Percentiles rank a stretch among this genome's conserved stretches.
phyloP scores from a whole-genome alignment of 148 eudicot genomes.

The Arctostaphylos glauca region DNA sequence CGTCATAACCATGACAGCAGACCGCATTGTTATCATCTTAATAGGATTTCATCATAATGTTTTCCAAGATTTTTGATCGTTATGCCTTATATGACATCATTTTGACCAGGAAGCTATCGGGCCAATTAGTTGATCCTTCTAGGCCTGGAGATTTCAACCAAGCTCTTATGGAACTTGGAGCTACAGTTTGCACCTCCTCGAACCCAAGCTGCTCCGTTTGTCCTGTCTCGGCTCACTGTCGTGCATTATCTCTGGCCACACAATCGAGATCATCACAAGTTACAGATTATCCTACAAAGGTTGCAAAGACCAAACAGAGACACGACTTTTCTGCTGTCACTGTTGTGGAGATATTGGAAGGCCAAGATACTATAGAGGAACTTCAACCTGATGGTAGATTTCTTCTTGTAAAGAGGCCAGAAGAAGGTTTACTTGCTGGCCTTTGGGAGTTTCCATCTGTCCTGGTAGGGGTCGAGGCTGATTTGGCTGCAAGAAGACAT shows the following conservation, averaged over 20 bases:
- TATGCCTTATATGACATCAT: not conserved
- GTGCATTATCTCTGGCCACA: slow-evolving; percentile 54
- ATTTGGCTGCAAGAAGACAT: slow-evolving; percentile 46
- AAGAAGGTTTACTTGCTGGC: slow-evolving; percentile 92
- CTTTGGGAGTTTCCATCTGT: slow-evolving; percentile 99
- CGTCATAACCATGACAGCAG: not conserved
- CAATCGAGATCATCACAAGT: slow-evolving; percentile 40
- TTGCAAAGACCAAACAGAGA: slow-evolving; percentile 73
- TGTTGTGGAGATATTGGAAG: slow-evolving; percentile 73
- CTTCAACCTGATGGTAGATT: slow-evolving; percentile 35
- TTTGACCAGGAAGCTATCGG: slow-evolving; percentile 68
- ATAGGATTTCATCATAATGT: not conserved
- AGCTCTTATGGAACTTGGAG: slow-evolving; percentile 98
- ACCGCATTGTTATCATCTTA: not conserved
- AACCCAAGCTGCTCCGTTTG: slow-evolving; percentile 69
- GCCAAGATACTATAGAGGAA: slow-evolving; percentile 19
- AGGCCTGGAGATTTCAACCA: slow-evolving; percentile 98
- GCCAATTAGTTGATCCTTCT: slow-evolving; percentile 73
- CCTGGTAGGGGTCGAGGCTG: slow-evolving; percentile 51
- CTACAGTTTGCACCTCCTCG: slow-evolving; percentile 68
- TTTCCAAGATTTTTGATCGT: slow-evolving; percentile 2
- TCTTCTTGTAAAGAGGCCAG: slow-evolving; percentile 90
- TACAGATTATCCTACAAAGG: slow-evolving; percentile 80
- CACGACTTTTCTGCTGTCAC: slow-evolving; percentile 78
- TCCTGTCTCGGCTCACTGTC: slow-evolving; percentile 71